phyloP scores from a whole-genome alignment of 2,329 filamentous ascomycete species.

The Coleophoma cylindrospora region DNA sequence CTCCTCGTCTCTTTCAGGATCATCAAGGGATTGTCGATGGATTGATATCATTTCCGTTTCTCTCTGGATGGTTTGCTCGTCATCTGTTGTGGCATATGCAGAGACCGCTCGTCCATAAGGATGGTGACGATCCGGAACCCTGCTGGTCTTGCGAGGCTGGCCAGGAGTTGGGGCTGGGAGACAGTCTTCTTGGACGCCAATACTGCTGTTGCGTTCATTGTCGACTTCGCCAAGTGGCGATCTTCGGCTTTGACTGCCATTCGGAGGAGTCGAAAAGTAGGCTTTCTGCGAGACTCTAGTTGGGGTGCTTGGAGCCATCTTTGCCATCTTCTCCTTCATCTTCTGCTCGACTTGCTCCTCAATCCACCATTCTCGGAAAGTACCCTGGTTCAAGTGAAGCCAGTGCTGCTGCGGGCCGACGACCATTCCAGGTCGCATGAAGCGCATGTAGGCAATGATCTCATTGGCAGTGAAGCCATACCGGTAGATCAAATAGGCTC shows the following conservation, averaged over 20 bases:
- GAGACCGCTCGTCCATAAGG: slow-evolving; percentile 60
- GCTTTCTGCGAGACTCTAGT: slow-evolving; percentile 58
- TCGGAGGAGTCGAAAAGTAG: slow-evolving; percentile 73
- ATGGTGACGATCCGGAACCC: slow-evolving; percentile 67
- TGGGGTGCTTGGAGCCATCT: slow-evolving; percentile 48
- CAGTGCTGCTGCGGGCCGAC: slow-evolving; percentile 98
- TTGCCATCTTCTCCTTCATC: slow-evolving; percentile 48
- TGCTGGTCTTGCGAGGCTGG: slow-evolving; percentile 85
- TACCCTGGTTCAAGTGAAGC: slow-evolving; percentile 94
- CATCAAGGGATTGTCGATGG: slow-evolving; percentile 57
- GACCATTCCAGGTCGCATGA: slow-evolving; percentile 98
- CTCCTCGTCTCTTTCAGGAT: slow-evolving; percentile 71
- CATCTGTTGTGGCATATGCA: slow-evolving; percentile 34
- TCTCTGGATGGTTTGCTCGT: slow-evolving; percentile 45
- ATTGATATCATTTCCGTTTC: slow-evolving; percentile 55
- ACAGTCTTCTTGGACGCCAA: slow-evolving; percentile 78
- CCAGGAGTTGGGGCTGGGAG: slow-evolving; percentile 92
- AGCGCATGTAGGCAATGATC: slow-evolving; percentile 96
- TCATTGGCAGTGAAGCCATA: slow-evolving; percentile 97
- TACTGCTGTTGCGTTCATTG: slow-evolving; percentile 61
- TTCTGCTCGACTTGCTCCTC: slow-evolving; percentile 50
- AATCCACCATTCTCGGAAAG: slow-evolving; percentile 97
- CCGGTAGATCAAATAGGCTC: slow-evolving; percentile 94
- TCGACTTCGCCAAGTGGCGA: slow-evolving; percentile 93
- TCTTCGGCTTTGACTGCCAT: slow-evolving; percentile 68